Evolutionary conservation across 164 flowering plant species (phyloP), one percentile per base, ranked within the genome.

Genomic region (Stephania yunnanensis): DNA sequence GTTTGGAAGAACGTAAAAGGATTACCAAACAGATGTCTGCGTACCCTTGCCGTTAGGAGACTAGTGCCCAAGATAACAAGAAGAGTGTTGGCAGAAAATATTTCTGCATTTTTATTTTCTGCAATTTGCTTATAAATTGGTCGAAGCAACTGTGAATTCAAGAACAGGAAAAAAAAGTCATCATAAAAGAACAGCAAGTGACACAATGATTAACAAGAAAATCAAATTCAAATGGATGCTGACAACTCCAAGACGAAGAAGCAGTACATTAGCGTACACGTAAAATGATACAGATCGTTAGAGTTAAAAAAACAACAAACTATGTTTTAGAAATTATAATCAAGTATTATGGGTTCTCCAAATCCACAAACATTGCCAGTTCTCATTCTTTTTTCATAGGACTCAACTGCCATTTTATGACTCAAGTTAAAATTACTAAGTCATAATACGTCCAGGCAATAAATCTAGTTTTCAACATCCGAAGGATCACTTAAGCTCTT

Each of bases 41-140:
- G 75, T 86, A 96, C 99, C 91, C 98, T 89, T 68, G 99, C 99
- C 64, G 99, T 96, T 44, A 96, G 94, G 46, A 96, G 93, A 85
- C 99, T 96, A 20, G 99, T 96, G 70, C 97, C 99, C 73, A 96
- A 82, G 81, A 96, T 92, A 78, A 96, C 98, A 71, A 96, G 92
- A 68, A 96, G 97, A 29, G 99, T 96, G 80, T 88, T 89, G 70
- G 99, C 99, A 69, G 99, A 96, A 83, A 96, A 96, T 83, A 96
- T 96, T 82, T 96, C 99, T 22, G 99, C 97, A 87, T 96, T 96
- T 83, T 91, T 94, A 80, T 91, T 96, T 83, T 96, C 99, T 25
- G 99, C 99, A 78, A 96, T 92, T 86, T 96, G 96, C 87, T 79
- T 94, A 77, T 96, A 96, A 79, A 96, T 91, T 74, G 99, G 99